These are phyloP conservation scores for Cladosporium sp. DNA, from an alignment of 2,329 filamentous ascomycete species.

Conservation along the genomic window DNA sequence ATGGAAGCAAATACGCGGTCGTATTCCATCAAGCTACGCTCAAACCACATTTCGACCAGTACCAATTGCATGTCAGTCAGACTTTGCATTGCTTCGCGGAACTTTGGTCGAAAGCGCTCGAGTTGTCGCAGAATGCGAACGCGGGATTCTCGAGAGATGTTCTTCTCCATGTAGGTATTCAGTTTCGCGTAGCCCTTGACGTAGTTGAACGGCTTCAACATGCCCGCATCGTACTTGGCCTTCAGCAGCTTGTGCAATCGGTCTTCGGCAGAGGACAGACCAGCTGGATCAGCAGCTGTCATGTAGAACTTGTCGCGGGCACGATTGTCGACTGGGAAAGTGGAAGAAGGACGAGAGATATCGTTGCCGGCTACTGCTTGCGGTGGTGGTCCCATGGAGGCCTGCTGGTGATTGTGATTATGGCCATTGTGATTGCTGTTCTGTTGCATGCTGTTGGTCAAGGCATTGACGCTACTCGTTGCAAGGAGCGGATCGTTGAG, in stretches of 20 bases:
- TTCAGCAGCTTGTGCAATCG: conserved; percentile 91
- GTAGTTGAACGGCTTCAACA: conserved; percentile 97
- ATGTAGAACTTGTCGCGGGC: conserved; percentile 87
- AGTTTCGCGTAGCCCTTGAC: conserved; percentile 91
- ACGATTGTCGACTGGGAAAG: conserved; percentile 60
- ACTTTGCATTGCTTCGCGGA: conserved; percentile 87
- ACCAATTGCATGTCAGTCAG: conserved; percentile 92
- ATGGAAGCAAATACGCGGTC: conserved; percentile 98
- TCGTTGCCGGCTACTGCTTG: conserved; percentile 47
- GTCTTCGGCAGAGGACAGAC: conserved; percentile 80
- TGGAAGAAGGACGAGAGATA: conserved; percentile 58
- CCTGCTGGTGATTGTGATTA: conserved; percentile 31
- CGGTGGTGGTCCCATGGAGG: conserved; percentile 30
- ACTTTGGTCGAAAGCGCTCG: conserved; percentile 90
- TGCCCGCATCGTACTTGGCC: conserved; percentile 92
- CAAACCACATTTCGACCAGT: conserved; percentile 98
- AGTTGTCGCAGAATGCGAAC: conserved; percentile 89
- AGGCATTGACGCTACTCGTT: conserved; percentile 39
- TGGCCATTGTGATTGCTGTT: background rate
- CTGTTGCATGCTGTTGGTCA: conserved; percentile 25
- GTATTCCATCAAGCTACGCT: conserved; percentile 93
- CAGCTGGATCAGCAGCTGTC: conserved; percentile 90
- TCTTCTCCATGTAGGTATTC: conserved; percentile 84
- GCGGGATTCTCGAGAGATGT: conserved; percentile 76
- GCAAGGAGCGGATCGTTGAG: conserved; percentile 56